phyloP scores from a whole-genome alignment of 164 flowering plant genomes.

The Nymphaea thermarum region DNA sequence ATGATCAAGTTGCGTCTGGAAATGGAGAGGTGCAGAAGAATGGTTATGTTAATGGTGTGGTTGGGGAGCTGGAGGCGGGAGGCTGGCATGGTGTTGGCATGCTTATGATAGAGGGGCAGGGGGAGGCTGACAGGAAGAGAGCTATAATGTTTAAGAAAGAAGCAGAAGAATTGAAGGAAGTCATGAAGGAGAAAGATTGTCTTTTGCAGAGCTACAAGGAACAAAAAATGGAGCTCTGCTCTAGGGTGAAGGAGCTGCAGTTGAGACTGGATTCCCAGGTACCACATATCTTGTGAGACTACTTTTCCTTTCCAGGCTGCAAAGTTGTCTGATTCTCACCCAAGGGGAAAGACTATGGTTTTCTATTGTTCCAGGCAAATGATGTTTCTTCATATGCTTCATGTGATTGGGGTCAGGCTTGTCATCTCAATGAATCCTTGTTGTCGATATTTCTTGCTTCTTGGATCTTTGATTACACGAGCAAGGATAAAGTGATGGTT shows the following conservation, averaged over 20 bases:
- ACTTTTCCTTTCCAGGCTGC: background rate
- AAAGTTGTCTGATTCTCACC: too few relatives aligned
- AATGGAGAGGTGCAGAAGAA: background rate
- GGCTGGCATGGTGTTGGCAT: background rate
- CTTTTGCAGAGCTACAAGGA: conserved; percentile 80
- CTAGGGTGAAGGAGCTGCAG: conserved; percentile 70
- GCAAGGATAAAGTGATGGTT: too few relatives aligned
- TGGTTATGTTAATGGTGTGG: background rate
- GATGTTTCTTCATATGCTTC: too few relatives aligned
- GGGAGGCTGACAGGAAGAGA: conserved; percentile 34
- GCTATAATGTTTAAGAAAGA: conserved; percentile 64
- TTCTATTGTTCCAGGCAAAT: too few relatives aligned
- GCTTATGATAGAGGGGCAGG: conserved; percentile 23
- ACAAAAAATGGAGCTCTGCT: conserved; percentile 64
- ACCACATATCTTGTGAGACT: conserved; percentile 65
- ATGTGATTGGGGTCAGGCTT: too few relatives aligned
- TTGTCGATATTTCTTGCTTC: too few relatives aligned
- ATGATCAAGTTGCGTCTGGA: background rate
- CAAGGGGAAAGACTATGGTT: too few relatives aligned
- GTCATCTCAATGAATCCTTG: too few relatives aligned
- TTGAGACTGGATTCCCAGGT: conserved; percentile 75
- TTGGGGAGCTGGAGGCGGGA: background rate
- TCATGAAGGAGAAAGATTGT: conserved; percentile 77
- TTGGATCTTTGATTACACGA: too few relatives aligned
- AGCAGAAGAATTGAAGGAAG: conserved; percentile 71